These are phyloP conservation scores for Colletotrichum sp. DNA, from an alignment of 2,329 filamentous ascomycete species.

Conservation along the genomic window DNA sequence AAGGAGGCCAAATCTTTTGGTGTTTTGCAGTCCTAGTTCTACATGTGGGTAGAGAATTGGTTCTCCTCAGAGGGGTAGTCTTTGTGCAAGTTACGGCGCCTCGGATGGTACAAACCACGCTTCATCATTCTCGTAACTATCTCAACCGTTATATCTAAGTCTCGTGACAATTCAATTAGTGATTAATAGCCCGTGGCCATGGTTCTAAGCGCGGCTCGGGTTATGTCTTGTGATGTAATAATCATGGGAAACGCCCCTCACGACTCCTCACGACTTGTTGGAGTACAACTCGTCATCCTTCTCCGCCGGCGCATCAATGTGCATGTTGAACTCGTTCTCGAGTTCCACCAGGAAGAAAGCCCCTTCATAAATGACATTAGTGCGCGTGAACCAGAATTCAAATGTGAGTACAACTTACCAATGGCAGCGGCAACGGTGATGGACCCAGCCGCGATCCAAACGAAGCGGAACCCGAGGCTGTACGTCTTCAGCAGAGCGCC, in stretches of 20 bases:
- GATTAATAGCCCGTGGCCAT: not conserved
- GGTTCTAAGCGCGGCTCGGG: not conserved
- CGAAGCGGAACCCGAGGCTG: slow-evolving; percentile 29
- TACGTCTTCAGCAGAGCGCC: slow-evolving; percentile 31
- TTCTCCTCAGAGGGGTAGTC: not conserved
- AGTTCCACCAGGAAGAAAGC: slow-evolving; percentile 30
- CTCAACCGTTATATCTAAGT: not conserved
- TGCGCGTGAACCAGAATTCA: accelerated
- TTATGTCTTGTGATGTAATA: not conserved
- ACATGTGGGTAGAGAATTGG: not conserved
- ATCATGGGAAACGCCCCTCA: not conserved
- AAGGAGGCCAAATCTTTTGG: not conserved
- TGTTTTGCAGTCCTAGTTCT: not conserved
- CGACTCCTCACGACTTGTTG: not conserved
- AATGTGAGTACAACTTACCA: slow-evolving; percentile 20
- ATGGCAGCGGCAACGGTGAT: slow-evolving; percentile 32
- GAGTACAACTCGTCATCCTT: slow-evolving; percentile 25
- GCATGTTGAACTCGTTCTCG: slow-evolving; percentile 38
- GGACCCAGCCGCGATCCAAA: slow-evolving; percentile 34
- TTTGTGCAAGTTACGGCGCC: not conserved
- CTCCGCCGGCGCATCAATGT: slow-evolving; percentile 39
- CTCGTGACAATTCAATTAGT: not conserved
- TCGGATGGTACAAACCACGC: not conserved
- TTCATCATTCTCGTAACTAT: not conserved
- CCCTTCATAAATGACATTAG: not conserved